These are phyloP conservation scores for Phytophthora sp. DNA, from an alignment of 352 stramenopile species.

Conservation along the genomic window DNA sequence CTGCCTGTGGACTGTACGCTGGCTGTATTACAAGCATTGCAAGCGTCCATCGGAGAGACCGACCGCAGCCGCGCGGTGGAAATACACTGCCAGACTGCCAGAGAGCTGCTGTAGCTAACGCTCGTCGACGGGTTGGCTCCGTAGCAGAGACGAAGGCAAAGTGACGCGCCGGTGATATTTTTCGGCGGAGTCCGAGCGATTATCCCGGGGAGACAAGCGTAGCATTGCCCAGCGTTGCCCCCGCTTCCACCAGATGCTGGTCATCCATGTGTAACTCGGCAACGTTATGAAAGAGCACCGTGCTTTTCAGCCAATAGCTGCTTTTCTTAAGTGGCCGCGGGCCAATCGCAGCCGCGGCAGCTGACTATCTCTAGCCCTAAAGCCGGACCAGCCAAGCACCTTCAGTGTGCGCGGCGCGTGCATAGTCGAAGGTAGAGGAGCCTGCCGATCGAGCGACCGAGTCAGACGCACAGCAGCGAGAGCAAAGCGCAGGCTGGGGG, in stretches of 20 bases:
- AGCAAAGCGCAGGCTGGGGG: conserved; percentile 22
- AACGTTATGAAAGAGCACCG: conserved; percentile 24
- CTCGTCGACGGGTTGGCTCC: not conserved
- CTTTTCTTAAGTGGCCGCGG: not conserved
- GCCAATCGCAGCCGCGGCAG: conserved; percentile 8
- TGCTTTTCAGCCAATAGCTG: conserved; percentile 25
- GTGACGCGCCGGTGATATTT: not conserved
- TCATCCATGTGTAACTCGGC: conserved; percentile 26
- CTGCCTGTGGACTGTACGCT: no score
- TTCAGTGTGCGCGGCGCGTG: not conserved
- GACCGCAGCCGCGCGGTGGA: conserved; percentile 9
- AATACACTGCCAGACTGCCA: not conserved
- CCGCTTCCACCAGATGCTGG: conserved; percentile 15
- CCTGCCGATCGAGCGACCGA: conserved; percentile 24
- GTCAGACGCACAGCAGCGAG: conserved; percentile 12
- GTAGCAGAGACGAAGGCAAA: not conserved
- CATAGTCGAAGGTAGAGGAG: conserved; percentile 23
- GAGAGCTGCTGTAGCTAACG: not conserved
- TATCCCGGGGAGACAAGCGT: conserved; percentile 10
- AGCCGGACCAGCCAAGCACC: conserved; percentile 16
- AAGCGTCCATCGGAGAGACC: no score
- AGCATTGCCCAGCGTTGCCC: conserved; percentile 4
- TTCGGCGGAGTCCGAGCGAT: conserved; percentile 9
- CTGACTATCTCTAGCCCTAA: conserved; percentile 20
- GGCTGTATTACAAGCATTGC: no score